Base-by-base conservation (phyloP, 148 eudicot genomes). In the Vaccinium vitisidaea region DNA sequence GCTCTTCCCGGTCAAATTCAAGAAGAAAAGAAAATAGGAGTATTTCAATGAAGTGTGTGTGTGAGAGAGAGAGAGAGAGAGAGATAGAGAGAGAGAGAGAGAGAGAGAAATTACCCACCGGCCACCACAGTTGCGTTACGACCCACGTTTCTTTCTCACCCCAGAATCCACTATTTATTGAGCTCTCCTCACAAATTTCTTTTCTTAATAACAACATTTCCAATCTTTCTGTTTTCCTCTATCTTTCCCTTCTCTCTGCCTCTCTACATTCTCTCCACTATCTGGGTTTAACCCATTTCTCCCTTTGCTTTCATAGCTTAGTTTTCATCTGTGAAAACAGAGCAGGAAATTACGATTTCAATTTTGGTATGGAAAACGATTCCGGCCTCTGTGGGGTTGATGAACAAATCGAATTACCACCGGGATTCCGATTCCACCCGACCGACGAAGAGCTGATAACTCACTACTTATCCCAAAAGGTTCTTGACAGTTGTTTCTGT, bases 381-480 rank as follows among this genome's bases (percentile, higher is more conserved):
- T 84, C 83, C 4, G 79, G 70, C 27, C 53, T 63, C 15, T 58
- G 21, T 8, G 81, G 58, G 84, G 90, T 86, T 14, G 91, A 90
- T 32, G 94, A 92, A 39, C 75, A 81, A 25, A 89, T 93, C 58
- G 98, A 91, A 21, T 80, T 95, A 71, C 96, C 98, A 7, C 95
- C 98, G 0, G 98, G 98, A 19, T 94, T 94, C 65, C 90, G 98
- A 54, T 94, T 94, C 58, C 98, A 94, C 43, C 96, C 98, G 1
- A 93, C 95, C 0, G 98, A 95, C 80, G 98, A 95, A 81, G 98
- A 95, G 77, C 94, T 95, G 13, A 91, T 95, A 30, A 90, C 90
- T 81, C 91, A 92, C 88, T 95, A 95, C 76, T 81, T 93, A 0
- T 88, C 85, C 2, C 88, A 80, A 1, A 95, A 95, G 61, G 92